phyloP scores from a whole-genome alignment of 1,284 basidiomycete species.

The Ceratobasidium sp. region DNA sequence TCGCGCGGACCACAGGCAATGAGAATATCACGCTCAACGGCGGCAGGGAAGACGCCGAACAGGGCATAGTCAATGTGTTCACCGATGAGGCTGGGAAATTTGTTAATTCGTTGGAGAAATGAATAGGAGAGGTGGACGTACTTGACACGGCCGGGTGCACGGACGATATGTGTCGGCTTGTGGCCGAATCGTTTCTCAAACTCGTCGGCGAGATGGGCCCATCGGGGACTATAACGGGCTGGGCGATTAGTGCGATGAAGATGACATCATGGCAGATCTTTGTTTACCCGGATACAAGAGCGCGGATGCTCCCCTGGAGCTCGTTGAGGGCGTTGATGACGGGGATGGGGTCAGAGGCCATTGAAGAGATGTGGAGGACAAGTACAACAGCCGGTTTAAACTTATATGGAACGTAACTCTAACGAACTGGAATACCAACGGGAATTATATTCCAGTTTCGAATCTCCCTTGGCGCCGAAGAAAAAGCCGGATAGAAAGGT shows the following conservation, averaged over 20 bases:
- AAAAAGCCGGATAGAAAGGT: background rate
- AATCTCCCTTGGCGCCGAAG: background rate
- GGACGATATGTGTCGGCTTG: slow-evolving; percentile 71
- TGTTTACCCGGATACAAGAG: slow-evolving; percentile 29
- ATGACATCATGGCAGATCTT: slow-evolving; percentile 21
- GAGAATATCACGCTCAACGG: slow-evolving; percentile 84
- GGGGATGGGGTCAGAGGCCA: slow-evolving; percentile 33
- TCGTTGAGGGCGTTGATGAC: slow-evolving; percentile 32
- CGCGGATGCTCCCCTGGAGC: slow-evolving; percentile 25
- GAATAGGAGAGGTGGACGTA: slow-evolving; percentile 50
- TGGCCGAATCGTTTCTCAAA: slow-evolving; percentile 72
- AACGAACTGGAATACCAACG: slow-evolving; percentile 10
- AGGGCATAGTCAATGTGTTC: slow-evolving; percentile 89
- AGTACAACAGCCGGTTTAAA: background rate
- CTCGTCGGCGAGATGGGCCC: slow-evolving; percentile 47
- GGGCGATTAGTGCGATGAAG: background rate
- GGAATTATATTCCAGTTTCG: slow-evolving; percentile 31
- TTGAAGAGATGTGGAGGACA: background rate
- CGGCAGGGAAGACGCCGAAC: slow-evolving; percentile 82
- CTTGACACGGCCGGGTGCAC: slow-evolving; percentile 89
- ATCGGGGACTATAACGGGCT: slow-evolving; percentile 16
- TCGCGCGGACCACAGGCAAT: slow-evolving; percentile 73
- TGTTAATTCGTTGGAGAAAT: slow-evolving; percentile 39
- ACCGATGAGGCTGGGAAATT: slow-evolving; percentile 56
- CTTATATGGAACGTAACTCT: background rate